phyloP scores from a whole-genome alignment of 768 basidiomycete genomes.

The Polyporus arcularius region DNA sequence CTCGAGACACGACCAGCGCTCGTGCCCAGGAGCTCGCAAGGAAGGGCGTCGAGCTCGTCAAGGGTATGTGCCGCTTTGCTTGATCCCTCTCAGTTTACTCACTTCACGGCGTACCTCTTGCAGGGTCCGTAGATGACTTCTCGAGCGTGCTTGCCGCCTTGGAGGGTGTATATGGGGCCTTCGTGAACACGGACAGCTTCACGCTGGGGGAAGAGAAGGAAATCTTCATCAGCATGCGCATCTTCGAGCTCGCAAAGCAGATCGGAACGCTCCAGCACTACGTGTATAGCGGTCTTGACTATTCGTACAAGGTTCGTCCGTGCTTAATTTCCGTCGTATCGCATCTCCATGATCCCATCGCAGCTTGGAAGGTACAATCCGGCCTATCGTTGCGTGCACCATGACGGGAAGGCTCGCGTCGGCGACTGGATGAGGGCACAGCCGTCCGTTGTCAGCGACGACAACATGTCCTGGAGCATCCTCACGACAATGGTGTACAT shows the following conservation, averaged over 20 bases:
- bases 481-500: constrained; percentile 33
- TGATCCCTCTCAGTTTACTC: no score
- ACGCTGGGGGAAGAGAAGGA: constrained; percentile 43
- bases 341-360: neutral
- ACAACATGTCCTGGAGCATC: constrained; percentile 38
- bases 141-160: constrained; percentile 31
- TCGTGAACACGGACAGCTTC: constrained; percentile 37
- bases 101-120: no score
- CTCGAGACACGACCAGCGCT: constrained; percentile 34
- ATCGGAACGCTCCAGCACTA: constrained; percentile 37
- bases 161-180: constrained; percentile 37
- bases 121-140: constrained; percentile 37
- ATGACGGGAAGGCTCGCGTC: constrained; percentile 42
- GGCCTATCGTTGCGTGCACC: constrained; percentile 38
- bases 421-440: constrained; percentile 40
- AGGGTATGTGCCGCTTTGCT: constrained; percentile 27
- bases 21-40: constrained; percentile 37
- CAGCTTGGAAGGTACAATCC: neutral
- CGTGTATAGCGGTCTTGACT: constrained; percentile 43
- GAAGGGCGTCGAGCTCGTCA: constrained; percentile 37
- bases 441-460: constrained; percentile 33
- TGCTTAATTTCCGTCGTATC: no score
- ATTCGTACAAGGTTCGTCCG: constrained; percentile 37
- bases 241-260: constrained; percentile 42
- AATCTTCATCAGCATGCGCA: constrained; percentile 40